Conservation (phyloP, 805 yeast species). For the Suhomyces xylopsoci region DNA sequence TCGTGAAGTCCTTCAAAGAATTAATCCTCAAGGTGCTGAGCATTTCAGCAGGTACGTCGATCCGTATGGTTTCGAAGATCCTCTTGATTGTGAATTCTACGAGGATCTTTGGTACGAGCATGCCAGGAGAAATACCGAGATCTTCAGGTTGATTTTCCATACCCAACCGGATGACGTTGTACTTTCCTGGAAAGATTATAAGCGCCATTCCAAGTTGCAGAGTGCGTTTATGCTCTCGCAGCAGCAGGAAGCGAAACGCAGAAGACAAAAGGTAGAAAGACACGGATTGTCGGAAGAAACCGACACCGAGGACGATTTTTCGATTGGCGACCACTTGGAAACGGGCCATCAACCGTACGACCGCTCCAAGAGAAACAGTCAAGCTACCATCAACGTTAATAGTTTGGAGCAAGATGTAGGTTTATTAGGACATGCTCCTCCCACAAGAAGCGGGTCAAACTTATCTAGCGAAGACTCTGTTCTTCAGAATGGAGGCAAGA, state of each 20-base stretch:
- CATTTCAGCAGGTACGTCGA: slow-evolving; percentile 57
- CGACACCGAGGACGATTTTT: slow-evolving; percentile 5
- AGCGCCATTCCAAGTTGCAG: slow-evolving; percentile 57
- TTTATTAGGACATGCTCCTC: slow-evolving; percentile 35
- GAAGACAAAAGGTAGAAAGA: slow-evolving; percentile 17
- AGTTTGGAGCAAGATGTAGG: slow-evolving; percentile 32
- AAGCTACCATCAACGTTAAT: slow-evolving; percentile 26
- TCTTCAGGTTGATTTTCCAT: slow-evolving; percentile 83
- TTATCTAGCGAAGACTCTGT: slow-evolving; percentile 3
- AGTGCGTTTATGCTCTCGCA: slow-evolving; percentile 52
- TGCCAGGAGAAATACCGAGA: slow-evolving; percentile 78
- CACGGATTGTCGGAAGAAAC: slow-evolving; percentile 12
- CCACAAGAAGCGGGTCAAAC: slow-evolving; percentile 5
- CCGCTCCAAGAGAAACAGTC: slow-evolving; percentile 11
- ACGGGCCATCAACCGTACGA: not conserved
- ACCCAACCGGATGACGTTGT: slow-evolving; percentile 94
- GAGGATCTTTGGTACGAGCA: slow-evolving; percentile 82
- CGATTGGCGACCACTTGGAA: not conserved
- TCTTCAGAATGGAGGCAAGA: not conserved
- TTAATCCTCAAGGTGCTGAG: slow-evolving; percentile 37
- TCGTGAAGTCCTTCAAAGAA: slow-evolving; percentile 34
- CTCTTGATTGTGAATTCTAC: slow-evolving; percentile 74
- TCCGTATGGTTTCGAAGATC: slow-evolving; percentile 88
- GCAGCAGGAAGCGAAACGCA: slow-evolving; percentile 29
- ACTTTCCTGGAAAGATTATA: slow-evolving; percentile 86